Evolutionary conservation across 331 rosid genomes (phyloP).

Genomic region (Prunus yedoensis): DNA sequence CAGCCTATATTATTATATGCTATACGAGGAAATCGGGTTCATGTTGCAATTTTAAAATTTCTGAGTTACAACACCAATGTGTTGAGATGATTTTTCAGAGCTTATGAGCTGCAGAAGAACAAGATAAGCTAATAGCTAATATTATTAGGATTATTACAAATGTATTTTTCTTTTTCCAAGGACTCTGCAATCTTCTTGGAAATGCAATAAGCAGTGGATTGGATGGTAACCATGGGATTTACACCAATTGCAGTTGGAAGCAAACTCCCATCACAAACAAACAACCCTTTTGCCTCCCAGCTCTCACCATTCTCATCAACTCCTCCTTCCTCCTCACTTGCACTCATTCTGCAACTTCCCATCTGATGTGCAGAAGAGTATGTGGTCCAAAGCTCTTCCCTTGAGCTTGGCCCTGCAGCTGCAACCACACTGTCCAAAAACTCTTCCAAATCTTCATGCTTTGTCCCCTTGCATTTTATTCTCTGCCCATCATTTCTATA

Average conservation of each 20-base stretch:
- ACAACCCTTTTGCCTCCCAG: conserved; percentile 88
- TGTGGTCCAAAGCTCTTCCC: conserved; percentile 54
- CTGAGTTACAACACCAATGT: too few species aligned
- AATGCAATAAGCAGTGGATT: conserved; percentile 86
- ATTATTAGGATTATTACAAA: neutral
- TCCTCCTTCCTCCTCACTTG: conserved; percentile 60
- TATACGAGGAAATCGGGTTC: too few species aligned
- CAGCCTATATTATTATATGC: too few species aligned
- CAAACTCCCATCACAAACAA: conserved; percentile 83
- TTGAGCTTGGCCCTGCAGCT: conserved; percentile 63
- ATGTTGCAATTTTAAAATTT: too few species aligned
- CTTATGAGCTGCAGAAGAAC: too few species aligned
- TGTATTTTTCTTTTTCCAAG: neutral
- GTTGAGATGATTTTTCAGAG: too few species aligned
- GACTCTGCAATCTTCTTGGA: conserved; percentile 66
- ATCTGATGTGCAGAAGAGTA: conserved; percentile 75
- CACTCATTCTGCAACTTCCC: conserved; percentile 76
- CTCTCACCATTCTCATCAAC: conserved; percentile 78
- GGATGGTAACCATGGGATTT: conserved; percentile 87
- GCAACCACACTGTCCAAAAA: conserved; percentile 57
- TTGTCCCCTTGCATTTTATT: conserved; percentile 55
- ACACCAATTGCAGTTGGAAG: conserved; percentile 85
- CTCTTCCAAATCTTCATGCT: conserved; percentile 61
- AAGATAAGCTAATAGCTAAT: too few species aligned
- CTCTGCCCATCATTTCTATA: conserved; percentile 87